Percentiles rank a stretch among this genome's conserved stretches.
Evolutionary conservation across 305 asterid species (phyloP).

Genomic region (Fraxinus floribunda): DNA sequence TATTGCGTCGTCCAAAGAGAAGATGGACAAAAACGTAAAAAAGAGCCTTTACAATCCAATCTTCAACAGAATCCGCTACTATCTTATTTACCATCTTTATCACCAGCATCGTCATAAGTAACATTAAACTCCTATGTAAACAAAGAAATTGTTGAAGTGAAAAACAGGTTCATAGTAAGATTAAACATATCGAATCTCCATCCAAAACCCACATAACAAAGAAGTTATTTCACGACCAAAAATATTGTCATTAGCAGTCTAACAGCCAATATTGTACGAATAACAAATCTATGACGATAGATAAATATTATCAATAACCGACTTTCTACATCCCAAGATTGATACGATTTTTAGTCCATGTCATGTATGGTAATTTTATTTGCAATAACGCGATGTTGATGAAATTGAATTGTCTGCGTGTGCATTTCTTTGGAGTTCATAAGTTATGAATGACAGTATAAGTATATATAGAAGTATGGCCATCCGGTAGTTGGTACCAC

Average conservation of each 20-base stretch:
- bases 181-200: neutral
- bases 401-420: neutral
- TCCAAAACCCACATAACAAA: neutral
- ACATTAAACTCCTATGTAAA: slow-evolving; percentile 31
- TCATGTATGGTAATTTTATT: neutral
- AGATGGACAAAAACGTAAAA: slow-evolving; percentile 21
- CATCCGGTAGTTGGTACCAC: neutral
- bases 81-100: slow-evolving; percentile 40
- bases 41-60: slow-evolving; percentile 43
- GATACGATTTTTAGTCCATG: neutral
- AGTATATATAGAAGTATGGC: neutral
- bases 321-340: neutral
- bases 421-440: neutral
- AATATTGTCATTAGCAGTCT: neutral
- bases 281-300: neutral
- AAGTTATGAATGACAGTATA: neutral
- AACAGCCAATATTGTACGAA: neutral
- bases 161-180: slow-evolving; percentile 14
- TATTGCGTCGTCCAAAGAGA: slow-evolving; percentile 33
- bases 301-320: neutral
- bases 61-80: slow-evolving; percentile 43
- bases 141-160: neutral
- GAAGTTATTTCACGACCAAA: neutral
- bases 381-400: neutral
- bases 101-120: slow-evolving; percentile 28